Percentiles rank a stretch among this genome's conserved stretches.
phyloP scores from a whole-genome alignment of 176 grass and related monocot genomes.

The Coix lacrymajobi region DNA sequence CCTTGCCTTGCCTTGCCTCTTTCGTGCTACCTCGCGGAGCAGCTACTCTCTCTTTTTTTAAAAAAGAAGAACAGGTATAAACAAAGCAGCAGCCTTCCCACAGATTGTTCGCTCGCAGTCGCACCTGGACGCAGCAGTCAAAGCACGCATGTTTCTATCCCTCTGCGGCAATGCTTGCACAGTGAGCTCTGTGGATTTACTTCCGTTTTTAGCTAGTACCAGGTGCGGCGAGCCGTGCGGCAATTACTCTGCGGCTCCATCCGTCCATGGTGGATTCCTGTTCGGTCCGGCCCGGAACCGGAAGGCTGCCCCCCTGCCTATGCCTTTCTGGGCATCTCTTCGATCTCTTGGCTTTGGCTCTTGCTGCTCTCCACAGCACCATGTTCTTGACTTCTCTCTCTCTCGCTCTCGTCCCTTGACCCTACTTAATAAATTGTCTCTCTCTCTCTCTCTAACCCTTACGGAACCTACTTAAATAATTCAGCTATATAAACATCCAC shows the following conservation, averaged over 20 bases:
- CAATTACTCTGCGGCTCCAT: slow-evolving; percentile 24
- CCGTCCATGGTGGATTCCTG: slow-evolving; percentile 17
- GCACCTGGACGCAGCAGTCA: neutral
- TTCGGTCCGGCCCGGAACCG: neutral
- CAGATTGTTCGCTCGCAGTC: neutral
- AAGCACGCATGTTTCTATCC: slow-evolving; percentile 16
- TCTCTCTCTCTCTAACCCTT: too few species aligned
- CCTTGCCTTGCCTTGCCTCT: neutral
- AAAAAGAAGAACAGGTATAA: neutral
- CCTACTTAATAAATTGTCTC: too few species aligned
- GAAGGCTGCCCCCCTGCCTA: neutral
- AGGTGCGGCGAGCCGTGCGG: slow-evolving; percentile 10
- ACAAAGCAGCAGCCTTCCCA: neutral
- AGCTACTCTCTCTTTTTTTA: neutral
- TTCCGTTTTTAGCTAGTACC: slow-evolving; percentile 14
- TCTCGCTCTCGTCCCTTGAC: too few species aligned
- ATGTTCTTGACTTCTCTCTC: neutral
- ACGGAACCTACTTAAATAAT: slow-evolving; percentile 13
- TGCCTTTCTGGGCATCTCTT: neutral
- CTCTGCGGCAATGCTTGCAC: neutral
- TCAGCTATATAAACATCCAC: neutral
- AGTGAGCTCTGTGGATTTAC: slow-evolving; percentile 13
- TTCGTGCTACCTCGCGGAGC: neutral
- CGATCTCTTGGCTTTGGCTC: neutral
- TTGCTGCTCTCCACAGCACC: neutral